Conservation (phyloP, 352 stramenopile species). For the Globisporangium echinulatum region DNA sequence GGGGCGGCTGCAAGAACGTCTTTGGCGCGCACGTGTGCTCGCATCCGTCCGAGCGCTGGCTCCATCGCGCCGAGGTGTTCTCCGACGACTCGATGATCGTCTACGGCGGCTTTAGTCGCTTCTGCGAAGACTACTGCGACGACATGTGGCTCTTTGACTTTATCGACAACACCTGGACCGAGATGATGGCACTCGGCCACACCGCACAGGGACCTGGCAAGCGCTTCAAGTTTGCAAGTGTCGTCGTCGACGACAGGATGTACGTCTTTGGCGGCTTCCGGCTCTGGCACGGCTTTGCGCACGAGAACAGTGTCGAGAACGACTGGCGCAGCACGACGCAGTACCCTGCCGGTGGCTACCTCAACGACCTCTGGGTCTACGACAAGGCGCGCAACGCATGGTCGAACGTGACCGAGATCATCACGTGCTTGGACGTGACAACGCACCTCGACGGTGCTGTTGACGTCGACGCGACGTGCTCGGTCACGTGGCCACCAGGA, state of each 20-base stretch:
- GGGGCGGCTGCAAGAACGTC: constrained; percentile 88
- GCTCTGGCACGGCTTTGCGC: constrained; percentile 94
- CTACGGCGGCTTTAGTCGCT: constrained; percentile 90
- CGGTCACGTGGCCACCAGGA: constrained; percentile 80
- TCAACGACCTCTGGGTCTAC: constrained; percentile 93
- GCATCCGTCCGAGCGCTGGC: constrained; percentile 84
- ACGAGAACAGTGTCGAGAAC: constrained; percentile 85
- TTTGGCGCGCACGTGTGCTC: constrained; percentile 84
- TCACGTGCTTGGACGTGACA: constrained; percentile 57
- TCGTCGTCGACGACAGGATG: constrained; percentile 49
- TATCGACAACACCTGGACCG: constrained; percentile 82
- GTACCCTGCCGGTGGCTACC: constrained; percentile 89
- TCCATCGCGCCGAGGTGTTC: constrained; percentile 87
- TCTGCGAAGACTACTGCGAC: constrained; percentile 95
- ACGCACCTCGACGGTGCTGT: constrained; percentile 43
- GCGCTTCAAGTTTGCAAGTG: constrained; percentile 90
- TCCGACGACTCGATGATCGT: constrained; percentile 87
- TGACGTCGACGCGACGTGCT: constrained; percentile 65
- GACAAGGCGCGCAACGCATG: constrained; percentile 57
- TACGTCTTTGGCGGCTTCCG: constrained; percentile 91
- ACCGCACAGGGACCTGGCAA: constrained; percentile 65
- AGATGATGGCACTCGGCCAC: constrained; percentile 77
- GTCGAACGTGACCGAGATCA: constrained; percentile 60
- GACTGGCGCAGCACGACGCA: constrained; percentile 73
- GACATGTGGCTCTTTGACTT: constrained; percentile 96